Evolutionary conservation across 179 eudicot genomes (phyloP).

Genomic region (Beta macrorhiza): DNA sequence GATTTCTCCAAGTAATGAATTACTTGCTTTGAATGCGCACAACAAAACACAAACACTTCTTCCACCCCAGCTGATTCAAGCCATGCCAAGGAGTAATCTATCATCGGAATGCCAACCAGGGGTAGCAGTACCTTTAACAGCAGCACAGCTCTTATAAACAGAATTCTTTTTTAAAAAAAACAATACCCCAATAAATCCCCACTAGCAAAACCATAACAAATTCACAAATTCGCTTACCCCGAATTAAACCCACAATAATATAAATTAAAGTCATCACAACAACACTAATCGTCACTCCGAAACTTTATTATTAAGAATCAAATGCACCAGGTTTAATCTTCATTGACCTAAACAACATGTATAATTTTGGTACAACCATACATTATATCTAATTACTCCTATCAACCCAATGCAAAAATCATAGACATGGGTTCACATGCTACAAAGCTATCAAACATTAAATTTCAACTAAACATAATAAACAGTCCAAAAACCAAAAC

Average conservation of each 20-base stretch:
- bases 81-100: slow-evolving; percentile 90
- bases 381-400: no score
- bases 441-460: not conserved
- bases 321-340: not conserved
- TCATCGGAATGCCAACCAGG: slow-evolving; percentile 83
- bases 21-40: slow-evolving; percentile 96
- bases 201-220: not conserved
- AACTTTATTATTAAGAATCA: not conserved
- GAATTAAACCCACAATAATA: not conserved
- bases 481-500: not conserved
- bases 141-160: slow-evolving; percentile 4
- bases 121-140: slow-evolving; percentile 77
- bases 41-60: slow-evolving; percentile 90
- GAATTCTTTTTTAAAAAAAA: not conserved
- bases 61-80: slow-evolving; percentile 92
- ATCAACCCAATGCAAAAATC: not conserved
- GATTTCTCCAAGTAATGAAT: slow-evolving; percentile 68
- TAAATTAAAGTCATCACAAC: not conserved
- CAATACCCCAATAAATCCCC: not conserved
- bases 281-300: not conserved
- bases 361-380: no score
- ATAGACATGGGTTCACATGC: not conserved
- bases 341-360: no score
- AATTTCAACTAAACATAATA: no score
- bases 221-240: not conserved